These are phyloP conservation scores for Nothophoma quercina DNA, from an alignment of 2,329 filamentous ascomycete species.

Conservation along the genomic window DNA sequence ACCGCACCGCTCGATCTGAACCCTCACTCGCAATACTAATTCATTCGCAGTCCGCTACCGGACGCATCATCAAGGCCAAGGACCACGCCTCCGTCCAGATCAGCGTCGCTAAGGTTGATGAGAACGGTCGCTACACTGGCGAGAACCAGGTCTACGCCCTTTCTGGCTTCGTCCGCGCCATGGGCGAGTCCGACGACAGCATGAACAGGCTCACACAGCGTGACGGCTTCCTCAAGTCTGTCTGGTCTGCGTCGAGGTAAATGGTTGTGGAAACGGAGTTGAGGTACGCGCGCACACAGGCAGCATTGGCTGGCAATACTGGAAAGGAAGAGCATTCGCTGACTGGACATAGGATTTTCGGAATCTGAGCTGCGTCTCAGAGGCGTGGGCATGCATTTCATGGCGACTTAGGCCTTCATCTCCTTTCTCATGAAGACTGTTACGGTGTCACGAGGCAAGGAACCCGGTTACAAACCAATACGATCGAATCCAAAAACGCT, in stretches of 20 bases:
- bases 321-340: constrained; percentile 14
- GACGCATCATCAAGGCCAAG: constrained; percentile 99
- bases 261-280: constrained; percentile 42
- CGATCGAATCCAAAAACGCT: constrained; percentile 39
- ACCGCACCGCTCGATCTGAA: constrained; percentile 13
- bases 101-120: constrained; percentile 96
- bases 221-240: constrained; percentile 95
- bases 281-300: constrained; percentile 28
- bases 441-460: constrained; percentile 46
- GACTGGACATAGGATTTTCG: constrained; percentile 37
- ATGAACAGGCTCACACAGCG: constrained; percentile 95
- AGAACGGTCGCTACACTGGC: constrained; percentile 95
- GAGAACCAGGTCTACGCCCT: constrained; percentile 98
- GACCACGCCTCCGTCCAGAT: constrained; percentile 99
- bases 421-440: constrained; percentile 36
- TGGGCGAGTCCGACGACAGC: constrained; percentile 97
- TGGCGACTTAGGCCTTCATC: constrained; percentile 38
- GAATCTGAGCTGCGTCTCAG: constrained; percentile 36
- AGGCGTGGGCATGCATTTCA: constrained; percentile 39
- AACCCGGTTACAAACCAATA: constrained; percentile 38
- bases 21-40: constrained; percentile 31
- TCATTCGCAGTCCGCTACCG: constrained; percentile 34
- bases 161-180: constrained; percentile 95
- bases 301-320: not conserved
- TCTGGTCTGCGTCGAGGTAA: constrained; percentile 81